These are phyloP conservation scores for Aspergillus nomiae DNA, from an alignment of 2,329 filamentous ascomycete species.

Conservation along the genomic window DNA sequence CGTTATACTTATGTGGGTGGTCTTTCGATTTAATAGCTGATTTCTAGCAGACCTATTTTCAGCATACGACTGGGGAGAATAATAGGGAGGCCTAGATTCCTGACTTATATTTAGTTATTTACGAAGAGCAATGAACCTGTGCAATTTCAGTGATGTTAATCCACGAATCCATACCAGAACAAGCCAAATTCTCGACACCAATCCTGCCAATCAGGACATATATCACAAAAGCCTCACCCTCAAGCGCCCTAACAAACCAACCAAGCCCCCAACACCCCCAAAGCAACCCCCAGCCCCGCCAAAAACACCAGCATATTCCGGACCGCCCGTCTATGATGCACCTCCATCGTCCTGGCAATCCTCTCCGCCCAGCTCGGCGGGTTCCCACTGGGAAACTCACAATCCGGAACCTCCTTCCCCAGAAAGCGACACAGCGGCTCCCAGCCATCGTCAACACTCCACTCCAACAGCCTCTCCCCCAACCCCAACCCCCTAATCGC, in stretches of 20 bases:
- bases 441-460: constrained; percentile 33
- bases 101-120: neutral
- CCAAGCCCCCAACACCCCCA: neutral
- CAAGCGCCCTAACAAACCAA: neutral
- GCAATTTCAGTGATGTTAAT: neutral
- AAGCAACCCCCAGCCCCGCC: neutral
- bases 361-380: constrained; percentile 20
- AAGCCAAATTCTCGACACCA: neutral
- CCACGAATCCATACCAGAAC: neutral
- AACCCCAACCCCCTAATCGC: constrained; percentile 20
- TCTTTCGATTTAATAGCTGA: neutral
- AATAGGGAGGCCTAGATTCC: neutral
- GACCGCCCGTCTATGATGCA: constrained; percentile 16
- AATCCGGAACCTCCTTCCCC: constrained; percentile 3
- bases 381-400: constrained; percentile 12
- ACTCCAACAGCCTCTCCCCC: constrained; percentile 24
- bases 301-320: constrained; percentile 20
- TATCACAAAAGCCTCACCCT: neutral
- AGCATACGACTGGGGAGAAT: neutral
- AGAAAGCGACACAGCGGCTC: constrained; percentile 23
- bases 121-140: neutral
- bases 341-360: constrained; percentile 17
- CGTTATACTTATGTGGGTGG: neutral
- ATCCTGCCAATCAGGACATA: no score
- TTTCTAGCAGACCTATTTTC: neutral